Evolutionary conservation across 208 protist species (phyloP), one percentile per base, ranked within the genome.

Genomic region (Crithidia sp.): DNA sequence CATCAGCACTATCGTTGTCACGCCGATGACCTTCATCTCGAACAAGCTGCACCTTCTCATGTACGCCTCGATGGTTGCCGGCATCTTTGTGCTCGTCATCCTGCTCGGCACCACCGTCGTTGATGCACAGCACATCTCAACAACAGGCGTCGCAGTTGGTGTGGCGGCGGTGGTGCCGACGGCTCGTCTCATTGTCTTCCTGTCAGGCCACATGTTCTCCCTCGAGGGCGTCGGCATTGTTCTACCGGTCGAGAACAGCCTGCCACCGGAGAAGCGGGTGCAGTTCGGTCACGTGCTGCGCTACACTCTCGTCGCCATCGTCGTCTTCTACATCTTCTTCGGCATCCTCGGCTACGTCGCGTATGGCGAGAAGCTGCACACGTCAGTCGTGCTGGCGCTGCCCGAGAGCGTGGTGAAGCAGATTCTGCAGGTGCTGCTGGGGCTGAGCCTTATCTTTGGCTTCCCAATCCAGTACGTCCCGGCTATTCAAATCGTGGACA

Each of bases 391-490:
- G 54, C 77, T 88, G 40, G 91, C 88, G 16, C 69, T 95, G 37
- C 86, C 84, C 3, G n/a, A 64, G 9, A 77, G 84, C 36, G 43
- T 47, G 47, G 75, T 83, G 56, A 93, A 87, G 72, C 62, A 55
- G 39, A 45, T 81, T 6, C 50, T 92, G 60, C 84, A 92, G 65
- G 73, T 83, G 36, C 71, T 90, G 10, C 69, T 95, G 13, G 90
- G 84, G 0, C 55, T 93, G 41, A 92, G 86, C 71, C 76, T 95
- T 7, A 75, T 95, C 44, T 83, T 95, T 41, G 81, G 88, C 40
- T 93, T 90, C 64, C 90, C 90, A 13, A 87, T 95, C 55, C 87
- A 93, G 74, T 95, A 84, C 73, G 77, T 92, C 2, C 90, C 90
- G n/a, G 90, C 90, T 7, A 95, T 95, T 63, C 88, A 95, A 65